A percentile compares a stretch with the other conserved stretches of the same genome.
These are phyloP conservation scores for Xanthoconium separans DNA, from an alignment of 1,284 basidiomycete species.

Conservation along the genomic window DNA sequence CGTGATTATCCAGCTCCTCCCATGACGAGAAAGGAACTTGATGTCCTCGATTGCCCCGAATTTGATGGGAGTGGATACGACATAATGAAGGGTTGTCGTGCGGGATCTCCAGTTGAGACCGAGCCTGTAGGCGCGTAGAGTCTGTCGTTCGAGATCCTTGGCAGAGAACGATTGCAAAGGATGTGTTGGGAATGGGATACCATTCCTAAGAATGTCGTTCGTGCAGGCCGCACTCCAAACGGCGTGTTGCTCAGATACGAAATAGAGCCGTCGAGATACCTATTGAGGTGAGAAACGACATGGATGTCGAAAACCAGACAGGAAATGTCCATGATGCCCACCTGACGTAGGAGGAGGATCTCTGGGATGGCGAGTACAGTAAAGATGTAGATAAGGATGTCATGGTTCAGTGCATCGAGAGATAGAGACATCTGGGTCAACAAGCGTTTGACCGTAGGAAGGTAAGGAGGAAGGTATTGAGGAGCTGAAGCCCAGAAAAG, in stretches of 20 bases:
- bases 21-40: conserved; percentile 47
- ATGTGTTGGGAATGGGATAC: conserved; percentile 47
- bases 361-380: conserved; percentile 45
- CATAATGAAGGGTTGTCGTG: conserved; percentile 22
- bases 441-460: not conserved
- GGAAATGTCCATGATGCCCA: conserved; percentile 19
- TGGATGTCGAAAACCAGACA: not conserved
- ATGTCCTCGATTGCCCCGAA: conserved; percentile 49
- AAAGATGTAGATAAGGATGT: conserved; percentile 49
- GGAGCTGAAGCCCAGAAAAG: conserved; percentile 14
- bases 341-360: conserved; percentile 49
- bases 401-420: conserved; percentile 39
- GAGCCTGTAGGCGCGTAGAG: conserved; percentile 43
- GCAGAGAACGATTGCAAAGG: conserved; percentile 34
- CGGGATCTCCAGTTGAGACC: conserved; percentile 46
- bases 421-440: conserved; percentile 18
- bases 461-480: not conserved
- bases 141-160: conserved; percentile 44
- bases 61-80: conserved; percentile 28
- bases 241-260: conserved; percentile 43
- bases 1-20: conserved; percentile 46
- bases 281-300: conserved; percentile 23
- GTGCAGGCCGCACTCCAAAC: conserved; percentile 56
- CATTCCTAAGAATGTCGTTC: conserved; percentile 40
- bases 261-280: conserved; percentile 49